Evolutionary conservation across 1,284 basidiomycete genomes (phyloP), one percentile per base, ranked within the genome.

Genomic region (Tilletia setariae): DNA sequence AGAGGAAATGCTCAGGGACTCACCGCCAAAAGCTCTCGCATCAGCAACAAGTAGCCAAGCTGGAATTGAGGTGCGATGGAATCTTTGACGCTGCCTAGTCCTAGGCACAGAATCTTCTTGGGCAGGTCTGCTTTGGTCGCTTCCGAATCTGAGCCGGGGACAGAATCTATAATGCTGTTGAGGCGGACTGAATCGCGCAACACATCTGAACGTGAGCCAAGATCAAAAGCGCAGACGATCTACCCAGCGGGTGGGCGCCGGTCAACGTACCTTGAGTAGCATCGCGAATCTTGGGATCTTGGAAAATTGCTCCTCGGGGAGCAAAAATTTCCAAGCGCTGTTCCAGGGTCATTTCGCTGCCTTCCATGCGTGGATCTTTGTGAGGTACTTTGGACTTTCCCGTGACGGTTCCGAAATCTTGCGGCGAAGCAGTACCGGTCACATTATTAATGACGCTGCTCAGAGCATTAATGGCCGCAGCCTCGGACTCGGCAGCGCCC

Each of bases 101-200:
- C 56, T 9, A 61, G 56, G 56, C 56, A 61, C 30, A 61, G 28
- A 19, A 61, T 61, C 32, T 30, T 25, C 28, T 40, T 61, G 32
- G 56, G 56, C 15, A 35, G 11, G 13, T 8, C 9, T 6, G 7
- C 19, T 4, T 25, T 16, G 9, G 30, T 13, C 16, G 23, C 32
- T 16, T 25, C 19, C 15, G 56, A 19, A 9, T 19, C n/a, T 25
- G 7, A 6, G 13, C 32, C 32, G 3, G 56, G 28, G 2, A 13
- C 15, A 8, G 56, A 28, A 21, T 25, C 11, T 2, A 61, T 15
- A 7, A 61, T 61, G 19, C 16, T 40, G 16, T 61, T n/a, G 15
- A 61, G 56, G 13, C 56, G 28, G 19, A 32, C 56, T 61, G 16
- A 11, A 53, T 61, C 15, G 30, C n/a, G 28, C 3, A 16, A 40